These are phyloP conservation scores for Cyberlindnera japonica DNA, from an alignment of 805 yeast genomes.

Conservation along the genomic window DNA sequence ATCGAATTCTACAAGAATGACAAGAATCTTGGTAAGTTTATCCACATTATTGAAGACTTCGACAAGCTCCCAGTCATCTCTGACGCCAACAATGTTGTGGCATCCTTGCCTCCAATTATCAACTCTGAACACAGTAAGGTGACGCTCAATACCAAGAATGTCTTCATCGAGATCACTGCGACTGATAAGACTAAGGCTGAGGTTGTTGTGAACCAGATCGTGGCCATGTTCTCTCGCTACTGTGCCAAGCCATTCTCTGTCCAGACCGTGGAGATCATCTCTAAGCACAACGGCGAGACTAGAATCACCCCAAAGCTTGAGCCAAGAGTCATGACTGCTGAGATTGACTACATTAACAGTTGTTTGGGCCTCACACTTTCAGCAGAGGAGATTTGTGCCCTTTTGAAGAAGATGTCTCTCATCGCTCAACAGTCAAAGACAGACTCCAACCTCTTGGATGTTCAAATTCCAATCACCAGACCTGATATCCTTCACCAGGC, in stretches of 20 bases:
- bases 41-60: slow-evolving; percentile 82
- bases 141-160: slow-evolving; percentile 76
- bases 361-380: slow-evolving; percentile 81
- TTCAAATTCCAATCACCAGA: slow-evolving; percentile 87
- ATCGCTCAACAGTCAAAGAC: slow-evolving; percentile 49
- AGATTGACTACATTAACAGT: slow-evolving; percentile 82
- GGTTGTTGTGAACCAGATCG: slow-evolving; percentile 85
- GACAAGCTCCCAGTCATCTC: slow-evolving; percentile 89
- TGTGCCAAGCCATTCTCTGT: slow-evolving; percentile 76
- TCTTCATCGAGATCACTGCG: slow-evolving; percentile 92
- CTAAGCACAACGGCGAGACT: slow-evolving; percentile 73
- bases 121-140: slow-evolving; percentile 90
- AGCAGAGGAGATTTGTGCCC: slow-evolving; percentile 60
- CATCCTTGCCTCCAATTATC: slow-evolving; percentile 96
- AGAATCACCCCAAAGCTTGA: slow-evolving; percentile 71
- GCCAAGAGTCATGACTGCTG: slow-evolving; percentile 69
- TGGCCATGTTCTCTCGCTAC: slow-evolving; percentile 94
- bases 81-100: slow-evolving; percentile 71
- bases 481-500: slow-evolving; percentile 95
- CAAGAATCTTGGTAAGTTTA: slow-evolving; percentile 82
- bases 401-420: slow-evolving; percentile 80
- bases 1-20: slow-evolving; percentile 90
- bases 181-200: slow-evolving; percentile 94
- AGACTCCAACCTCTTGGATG: slow-evolving; percentile 38
- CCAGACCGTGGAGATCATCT: slow-evolving; percentile 84